phyloP scores from a whole-genome alignment of 208 protist species.

The Entamoeba dispar region DNA sequence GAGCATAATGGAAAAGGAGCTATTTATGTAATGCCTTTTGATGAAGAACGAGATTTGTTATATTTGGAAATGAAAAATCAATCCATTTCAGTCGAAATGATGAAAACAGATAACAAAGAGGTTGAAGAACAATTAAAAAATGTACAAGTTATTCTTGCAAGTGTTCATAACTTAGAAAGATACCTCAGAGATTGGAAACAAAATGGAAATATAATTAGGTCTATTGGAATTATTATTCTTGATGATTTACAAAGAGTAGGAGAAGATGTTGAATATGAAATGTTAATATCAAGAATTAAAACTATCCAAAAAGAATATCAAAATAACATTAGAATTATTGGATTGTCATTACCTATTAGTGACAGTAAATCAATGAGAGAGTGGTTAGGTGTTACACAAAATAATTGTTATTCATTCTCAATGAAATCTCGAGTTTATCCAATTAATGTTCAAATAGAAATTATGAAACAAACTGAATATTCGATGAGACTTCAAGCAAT shows the following conservation, averaged over 20 bases:
- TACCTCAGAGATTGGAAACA: background rate
- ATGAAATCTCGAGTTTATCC: background rate
- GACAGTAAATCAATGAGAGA: background rate
- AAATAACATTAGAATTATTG: background rate
- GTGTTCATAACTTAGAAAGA: background rate
- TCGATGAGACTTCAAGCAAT: background rate
- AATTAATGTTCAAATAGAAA: background rate
- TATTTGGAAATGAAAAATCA: background rate
- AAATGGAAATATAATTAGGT: background rate
- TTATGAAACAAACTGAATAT: background rate
- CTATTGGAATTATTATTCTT: background rate
- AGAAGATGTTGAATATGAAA: background rate
- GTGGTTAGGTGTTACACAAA: background rate
- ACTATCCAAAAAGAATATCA: background rate
- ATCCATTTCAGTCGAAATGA: background rate
- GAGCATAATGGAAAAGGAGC: constrained; percentile 60
- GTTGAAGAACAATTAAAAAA: background rate
- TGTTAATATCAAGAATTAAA: background rate
- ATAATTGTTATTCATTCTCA: background rate
- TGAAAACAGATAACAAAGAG: background rate
- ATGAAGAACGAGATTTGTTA: background rate
- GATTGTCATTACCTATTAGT: background rate
- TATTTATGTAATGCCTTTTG: background rate
- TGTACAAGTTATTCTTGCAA: background rate
- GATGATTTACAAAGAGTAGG: background rate